Base-by-base conservation (phyloP, 176 grass and related monocot species). In the Zizania latifolia region DNA sequence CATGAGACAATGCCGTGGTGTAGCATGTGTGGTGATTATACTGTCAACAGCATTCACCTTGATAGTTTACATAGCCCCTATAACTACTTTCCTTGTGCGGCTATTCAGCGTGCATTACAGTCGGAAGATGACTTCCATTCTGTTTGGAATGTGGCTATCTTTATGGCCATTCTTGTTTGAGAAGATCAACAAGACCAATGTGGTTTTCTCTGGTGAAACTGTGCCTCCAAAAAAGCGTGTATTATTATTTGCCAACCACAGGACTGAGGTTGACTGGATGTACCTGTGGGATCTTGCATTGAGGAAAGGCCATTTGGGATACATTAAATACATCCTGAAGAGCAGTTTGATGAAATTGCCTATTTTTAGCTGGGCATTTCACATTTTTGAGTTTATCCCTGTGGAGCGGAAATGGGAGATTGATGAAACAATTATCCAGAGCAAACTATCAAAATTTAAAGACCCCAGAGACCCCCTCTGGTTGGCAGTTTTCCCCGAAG, bases 221-320 rank as follows among this genome's bases (percentile, higher is more conserved):
- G 70, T 97, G 35, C 86, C 70, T 21, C 77, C 65, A 62, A 80
- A 87, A 70, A 82, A 82, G 53, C 83, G 90, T 81, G 90, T 93
- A 5, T 78, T 97, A 69, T 76, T 97, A 67, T 93, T 97, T 77
- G 90, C 94, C 58, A 97, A 97, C 83, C 94, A 97, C 78, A 97
- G 94, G 83, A 97, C 94, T 15, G 94, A 97, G 72, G 94, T 97
- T 57, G 94, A 97, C 40, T 97, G 94, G 94, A 97, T 97, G 94
- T 97, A 97, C 58, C 77, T 93, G 78, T 97, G 94, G 94, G 83
- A 93, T 93, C 78, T 97, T 90, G 94, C 94, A 72, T 68, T 97
- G 75, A 91, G 88, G 82, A 97, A 93, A 85, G 88, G 90, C 14
- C 68, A 82, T 24, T 62, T 89, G 63, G 90, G 90, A 82, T 88